These are phyloP conservation scores for Vicia sativa DNA, from an alignment of 306 rosid genomes.

Conservation along the genomic window DNA sequence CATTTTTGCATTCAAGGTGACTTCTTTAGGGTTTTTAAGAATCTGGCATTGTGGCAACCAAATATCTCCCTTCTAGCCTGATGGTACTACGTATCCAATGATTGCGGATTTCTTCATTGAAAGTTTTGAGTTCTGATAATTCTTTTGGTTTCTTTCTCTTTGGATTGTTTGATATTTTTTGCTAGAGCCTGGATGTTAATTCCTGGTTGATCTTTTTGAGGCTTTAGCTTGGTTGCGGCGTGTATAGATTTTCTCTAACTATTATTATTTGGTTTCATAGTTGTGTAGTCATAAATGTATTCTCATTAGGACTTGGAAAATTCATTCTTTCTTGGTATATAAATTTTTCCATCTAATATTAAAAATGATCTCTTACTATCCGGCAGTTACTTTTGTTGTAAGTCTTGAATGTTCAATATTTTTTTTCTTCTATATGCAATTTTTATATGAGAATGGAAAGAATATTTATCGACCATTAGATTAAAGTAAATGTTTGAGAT, in stretches of 20 bases:
- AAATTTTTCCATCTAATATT: conserved; percentile 29
- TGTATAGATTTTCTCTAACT: conserved; percentile 42
- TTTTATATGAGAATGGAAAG: too few species aligned
- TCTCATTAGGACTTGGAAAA: conserved; percentile 25
- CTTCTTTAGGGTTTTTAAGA: conserved; percentile 30
- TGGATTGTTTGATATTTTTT: conserved; percentile 37
- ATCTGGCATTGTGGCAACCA: conserved; percentile 39
- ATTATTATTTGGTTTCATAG: conserved; percentile 31
- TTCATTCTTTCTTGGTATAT: conserved; percentile 34
- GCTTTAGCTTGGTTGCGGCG: conserved; percentile 33
- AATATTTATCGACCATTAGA: too few species aligned
- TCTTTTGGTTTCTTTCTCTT: conserved; percentile 33
- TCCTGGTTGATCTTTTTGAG: conserved; percentile 29
- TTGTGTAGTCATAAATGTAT: conserved; percentile 36
- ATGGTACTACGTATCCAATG: conserved; percentile 27
- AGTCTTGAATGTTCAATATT: conserved; percentile 9
- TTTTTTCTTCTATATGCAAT: neutral
- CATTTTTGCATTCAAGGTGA: conserved; percentile 36
- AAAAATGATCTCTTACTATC: conserved; percentile 1
- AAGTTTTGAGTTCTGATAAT: conserved; percentile 32
- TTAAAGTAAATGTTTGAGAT: too few species aligned
- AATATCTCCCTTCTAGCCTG: conserved; percentile 26
- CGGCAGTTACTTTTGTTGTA: neutral
- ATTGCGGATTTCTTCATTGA: conserved; percentile 42
- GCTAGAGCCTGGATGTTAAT: conserved; percentile 18